Conservation (phyloP, 202 grass and related monocot species). For the Elaeis oleifera region DNA sequence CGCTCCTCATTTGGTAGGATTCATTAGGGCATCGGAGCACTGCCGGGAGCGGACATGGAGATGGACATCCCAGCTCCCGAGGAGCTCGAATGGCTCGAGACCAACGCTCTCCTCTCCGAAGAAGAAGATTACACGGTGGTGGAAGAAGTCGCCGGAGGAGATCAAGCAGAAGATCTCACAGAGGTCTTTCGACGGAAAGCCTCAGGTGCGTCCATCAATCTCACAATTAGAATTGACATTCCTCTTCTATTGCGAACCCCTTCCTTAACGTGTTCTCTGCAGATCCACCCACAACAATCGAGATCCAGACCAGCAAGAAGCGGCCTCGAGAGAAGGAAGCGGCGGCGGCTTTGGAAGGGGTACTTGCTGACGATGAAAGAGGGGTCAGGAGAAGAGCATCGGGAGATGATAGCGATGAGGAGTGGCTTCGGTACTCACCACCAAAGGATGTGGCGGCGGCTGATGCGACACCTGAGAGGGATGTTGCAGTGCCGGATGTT, state of each 20-base stretch:
- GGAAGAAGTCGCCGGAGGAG: conserved; percentile 19
- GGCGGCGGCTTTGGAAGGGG: conserved; percentile 18
- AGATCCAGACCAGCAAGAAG: conserved; percentile 7
- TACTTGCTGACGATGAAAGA: background rate
- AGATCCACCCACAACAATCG: background rate
- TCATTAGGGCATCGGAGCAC: too few relatives aligned
- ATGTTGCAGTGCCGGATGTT: background rate
- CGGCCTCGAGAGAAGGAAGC: conserved; percentile 7
- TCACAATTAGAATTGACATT: too few relatives aligned
- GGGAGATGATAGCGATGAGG: conserved; percentile 36
- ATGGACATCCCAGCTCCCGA: conserved; percentile 51
- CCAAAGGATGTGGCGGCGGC: conserved; percentile 16
- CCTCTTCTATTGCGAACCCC: background rate
- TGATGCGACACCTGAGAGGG: background rate
- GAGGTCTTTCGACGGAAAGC: background rate
- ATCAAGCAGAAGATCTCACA: conserved; percentile 18
- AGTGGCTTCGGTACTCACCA: conserved; percentile 47
- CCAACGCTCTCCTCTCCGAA: conserved; percentile 34
- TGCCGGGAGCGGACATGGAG: conserved; percentile 36
- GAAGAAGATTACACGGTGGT: conserved; percentile 26
- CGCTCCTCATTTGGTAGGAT: too few relatives aligned
- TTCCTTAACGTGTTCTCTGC: background rate
- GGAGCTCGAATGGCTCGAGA: conserved; percentile 89
- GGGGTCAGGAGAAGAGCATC: conserved; percentile 14
- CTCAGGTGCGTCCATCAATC: background rate